Evolutionary conservation across 2,329 filamentous ascomycete genomes (phyloP), one percentile per base, ranked within the genome.

Genomic region (Alternaria burnsii): DNA sequence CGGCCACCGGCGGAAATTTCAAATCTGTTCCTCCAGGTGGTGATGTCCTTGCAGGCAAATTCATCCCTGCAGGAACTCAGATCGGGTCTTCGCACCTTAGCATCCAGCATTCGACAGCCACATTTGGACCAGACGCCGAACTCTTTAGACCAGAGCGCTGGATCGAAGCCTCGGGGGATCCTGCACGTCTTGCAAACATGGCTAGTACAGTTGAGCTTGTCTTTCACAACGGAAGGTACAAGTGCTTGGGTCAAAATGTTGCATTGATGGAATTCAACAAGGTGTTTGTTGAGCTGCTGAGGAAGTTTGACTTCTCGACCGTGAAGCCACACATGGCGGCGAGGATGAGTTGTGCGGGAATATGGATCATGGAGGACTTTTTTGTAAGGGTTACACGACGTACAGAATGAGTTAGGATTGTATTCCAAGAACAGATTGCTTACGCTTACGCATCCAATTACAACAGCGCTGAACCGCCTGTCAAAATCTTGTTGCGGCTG

Each of bases 211-310:
- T 68, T 2, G 69, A 72, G 11, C 46, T 74, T 1, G 59, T 71
- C 8, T 76, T 76, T 22, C 68, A 71, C n/a, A 69, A 71, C 40
- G 74, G 71, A 1, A 67, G 64, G 30, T 72, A 64, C 8, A 60
- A 63, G 18, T 77, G 73, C 43, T 57, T 75, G 7, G 73, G 73
- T 20, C 68, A 65, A 20, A 42, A 53, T 9, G 62, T 77, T 3
- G 74, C 75, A 2, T 44, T 65, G 30, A 63, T 77, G 59, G 71
- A 76, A 43, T 67, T 77, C 36, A 72, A 76, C 54, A 77, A 78
- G 52, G 55, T 80, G 0, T 76, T 78, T 10, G 61, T 68, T 0
- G 59, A 71, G 61, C 38, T 56, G 54, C 8, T 51, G 34, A 26
- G 54, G 20, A 4, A 9, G 4, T 43, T 56, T 16, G 44, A 56